Base-by-base conservation (phyloP, 352 stramenopile species). In the Globisporangium echinulatum region DNA sequence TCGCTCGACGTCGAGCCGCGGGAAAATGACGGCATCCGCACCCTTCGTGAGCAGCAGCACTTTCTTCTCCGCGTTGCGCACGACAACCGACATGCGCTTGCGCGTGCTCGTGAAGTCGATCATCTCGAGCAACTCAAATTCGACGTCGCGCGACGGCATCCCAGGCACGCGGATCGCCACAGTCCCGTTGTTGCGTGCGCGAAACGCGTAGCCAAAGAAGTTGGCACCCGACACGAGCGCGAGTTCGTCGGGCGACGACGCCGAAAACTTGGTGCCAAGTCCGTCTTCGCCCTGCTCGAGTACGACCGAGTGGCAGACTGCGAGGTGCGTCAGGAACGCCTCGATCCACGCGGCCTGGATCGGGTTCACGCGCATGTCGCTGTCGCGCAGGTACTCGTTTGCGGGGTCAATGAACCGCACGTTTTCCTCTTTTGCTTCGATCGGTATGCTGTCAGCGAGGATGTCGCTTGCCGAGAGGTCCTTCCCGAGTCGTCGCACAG, bases 71-170 rank as follows among this genome's bases (percentile, higher is more conserved):
- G 77, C 75, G 0, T 79, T 85, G 44, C 94, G 77, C 11, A 98
- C 84, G n/a, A 99, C 70, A 17, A 99, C 96, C 5, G 93, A 98
- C 97, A 99, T 99, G 54, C 97, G 79, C 74, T 99, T 99, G 37
- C 97, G 79, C n/a, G 97, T 89, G 54, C 90, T 98, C 54, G 97
- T 97, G 71, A 99, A 99, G 62, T 98, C 96, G 65, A 99, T 98
- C 59, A 99, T 88, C 48, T 97, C 92, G 44, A 99, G 77, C 37
- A 98, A 69, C 40, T 92, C 75, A 57, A 89, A 97, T n/a, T 74
- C 61, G 2, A 84, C 63, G 15, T 85, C 80, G 25, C 37, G 11
- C 56, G 52, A 0, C 50, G 49, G 2, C 7, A 13, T 44, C 33
- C 59, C 60, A 2, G 80, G 82, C 6, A 79, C 58, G 5, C 63